A percentile compares a stretch with the other conserved stretches of the same genome.
Conservation (phyloP, 176 grass and related monocot species). For the Tillandsia fasciculata region DNA sequence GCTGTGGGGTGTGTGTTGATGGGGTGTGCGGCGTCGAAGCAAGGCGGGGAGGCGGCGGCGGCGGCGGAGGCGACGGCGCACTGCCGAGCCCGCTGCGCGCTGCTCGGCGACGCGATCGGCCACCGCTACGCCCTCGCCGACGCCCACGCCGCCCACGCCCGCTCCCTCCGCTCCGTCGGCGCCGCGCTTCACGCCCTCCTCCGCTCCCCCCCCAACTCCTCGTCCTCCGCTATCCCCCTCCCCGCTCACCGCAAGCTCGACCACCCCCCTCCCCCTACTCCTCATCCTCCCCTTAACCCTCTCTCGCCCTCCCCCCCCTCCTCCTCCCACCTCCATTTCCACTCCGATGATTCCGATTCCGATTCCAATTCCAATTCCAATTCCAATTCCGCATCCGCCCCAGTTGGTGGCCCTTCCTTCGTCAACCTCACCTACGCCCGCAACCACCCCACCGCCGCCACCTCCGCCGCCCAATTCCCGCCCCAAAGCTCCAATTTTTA, state of each 20-base stretch:
- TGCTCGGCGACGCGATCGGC: slow-evolving; percentile 5
- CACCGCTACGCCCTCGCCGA: slow-evolving; percentile 20
- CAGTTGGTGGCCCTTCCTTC: slow-evolving; percentile 8
- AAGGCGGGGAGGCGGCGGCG: not conserved
- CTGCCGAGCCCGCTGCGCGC: slow-evolving; percentile 12
- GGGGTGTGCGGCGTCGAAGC: slow-evolving; percentile 17
- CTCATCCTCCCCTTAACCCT: not conserved
- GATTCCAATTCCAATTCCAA: slow-evolving; percentile 5
- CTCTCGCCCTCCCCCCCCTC: not conserved
- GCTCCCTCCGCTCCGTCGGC: slow-evolving; percentile 6
- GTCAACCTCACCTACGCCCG: slow-evolving; percentile 26
- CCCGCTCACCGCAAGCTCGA: not conserved
- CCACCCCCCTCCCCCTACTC: not conserved
- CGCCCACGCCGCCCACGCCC: slow-evolving; percentile 7
- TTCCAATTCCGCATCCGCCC: not conserved
- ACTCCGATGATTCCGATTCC: slow-evolving; percentile 4
- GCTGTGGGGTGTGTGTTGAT: not conserved
- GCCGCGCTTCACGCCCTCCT: slow-evolving; percentile 19
- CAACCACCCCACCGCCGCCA: slow-evolving; percentile 9
- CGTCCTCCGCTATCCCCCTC: not conserved
- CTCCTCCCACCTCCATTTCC: slow-evolving; percentile 25
- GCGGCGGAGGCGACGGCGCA: slow-evolving; percentile 3
- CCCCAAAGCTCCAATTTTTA: slow-evolving; percentile 6
- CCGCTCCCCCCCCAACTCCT: not conserved
- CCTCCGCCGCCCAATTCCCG: slow-evolving; percentile 7